Base-by-base conservation (phyloP, 2,329 filamentous ascomycete genomes). In the Ophiocordyceps sinensis region DNA sequence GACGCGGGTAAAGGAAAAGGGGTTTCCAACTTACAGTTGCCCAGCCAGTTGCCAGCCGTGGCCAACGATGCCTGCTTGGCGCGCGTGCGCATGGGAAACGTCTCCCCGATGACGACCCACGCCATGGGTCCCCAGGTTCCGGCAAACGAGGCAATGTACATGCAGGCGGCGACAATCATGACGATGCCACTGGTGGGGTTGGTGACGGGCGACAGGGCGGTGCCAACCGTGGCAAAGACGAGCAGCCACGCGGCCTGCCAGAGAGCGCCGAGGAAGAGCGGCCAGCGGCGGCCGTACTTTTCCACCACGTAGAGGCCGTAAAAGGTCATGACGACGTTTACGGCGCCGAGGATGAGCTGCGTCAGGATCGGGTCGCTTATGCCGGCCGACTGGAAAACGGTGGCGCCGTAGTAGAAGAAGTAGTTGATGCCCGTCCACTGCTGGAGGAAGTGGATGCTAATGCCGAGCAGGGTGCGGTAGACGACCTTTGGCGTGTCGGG, bases 121-220 rank as follows among this genome's bases (percentile, higher is more conserved):
- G 77, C 67, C 39, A 83, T 74, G 0, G 79, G 79, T 12, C 79
- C 80, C 78, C 78, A 85, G 3, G 78, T 82, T 36, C 66, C 47
- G 2, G 81, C 81, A 49, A 84, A 87, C 1, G 74, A 79, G 38
- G 76, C 72, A 42, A 86, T 85, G 60, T 85, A 86, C 65, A 85
- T 73, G 58, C 77, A 83, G 3, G 80, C 77, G 41, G 80, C 75
- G 10, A 82, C 75, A 48, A 86, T 83, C 71, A 85, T 79, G 45
- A 79, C 70, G 6, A 76, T 73, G 11, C 80, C 80, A 12, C 75
- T 67, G 1, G 62, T 56, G 10, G 59, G 55, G 48, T 63, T 70
- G 30, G 55, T 53, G 5, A 58, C 57, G 0, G 67, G 70, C 37
- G 66, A 51, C 35, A 60, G 49, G 9, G 57, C 59, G 28, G 68